Percentiles rank a stretch among this genome's conserved stretches.
phyloP scores from a whole-genome alignment of 768 basidiomycete genomes.

The Thelephora ganbajun region DNA sequence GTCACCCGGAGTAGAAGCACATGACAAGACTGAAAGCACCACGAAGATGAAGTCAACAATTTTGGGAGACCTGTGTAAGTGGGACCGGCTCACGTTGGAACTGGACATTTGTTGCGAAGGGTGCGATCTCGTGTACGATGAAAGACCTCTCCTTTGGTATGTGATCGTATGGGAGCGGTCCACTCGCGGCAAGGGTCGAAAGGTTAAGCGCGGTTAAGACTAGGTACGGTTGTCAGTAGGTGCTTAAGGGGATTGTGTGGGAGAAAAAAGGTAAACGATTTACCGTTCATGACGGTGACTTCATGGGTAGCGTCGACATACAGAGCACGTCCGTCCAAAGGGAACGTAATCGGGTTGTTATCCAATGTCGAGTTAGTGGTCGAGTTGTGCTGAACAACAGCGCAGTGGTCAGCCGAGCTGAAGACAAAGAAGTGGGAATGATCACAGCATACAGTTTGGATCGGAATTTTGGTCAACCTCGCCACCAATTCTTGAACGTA shows the following conservation, averaged over 20 bases:
- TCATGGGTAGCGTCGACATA: conserved; percentile 91
- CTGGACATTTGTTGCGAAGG: conserved; percentile 81
- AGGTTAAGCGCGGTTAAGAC: conserved; percentile 81
- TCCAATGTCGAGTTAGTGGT: conserved; percentile 79
- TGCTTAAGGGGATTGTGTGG: not conserved
- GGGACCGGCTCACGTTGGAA: conserved; percentile 48
- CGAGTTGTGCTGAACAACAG: conserved; percentile 51
- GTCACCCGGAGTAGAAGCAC: conserved; percentile 17
- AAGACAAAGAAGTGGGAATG: not conserved
- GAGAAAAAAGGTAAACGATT: conserved; percentile 10
- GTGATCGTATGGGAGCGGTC: conserved; percentile 64
- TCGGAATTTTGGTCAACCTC: conserved; percentile 65
- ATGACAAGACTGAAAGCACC: conserved; percentile 15
- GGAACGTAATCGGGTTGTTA: conserved; percentile 54
- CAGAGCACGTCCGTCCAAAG: conserved; percentile 43
- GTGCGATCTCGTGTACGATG: conserved; percentile 44
- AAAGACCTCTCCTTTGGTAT: conserved; percentile 55
- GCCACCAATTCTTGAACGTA: conserved; percentile 76
- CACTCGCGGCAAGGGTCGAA: conserved; percentile 53
- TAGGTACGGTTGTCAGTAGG: conserved; percentile 14
- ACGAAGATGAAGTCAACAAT: not conserved
- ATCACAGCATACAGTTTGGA: conserved; percentile 13
- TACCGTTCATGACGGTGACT: conserved; percentile 79
- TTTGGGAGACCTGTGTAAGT: not conserved
- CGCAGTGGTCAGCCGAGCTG: not conserved